These are phyloP conservation scores for Vitis rotundifolia DNA, from an alignment of 164 flowering plant species.

Conservation along the genomic window DNA sequence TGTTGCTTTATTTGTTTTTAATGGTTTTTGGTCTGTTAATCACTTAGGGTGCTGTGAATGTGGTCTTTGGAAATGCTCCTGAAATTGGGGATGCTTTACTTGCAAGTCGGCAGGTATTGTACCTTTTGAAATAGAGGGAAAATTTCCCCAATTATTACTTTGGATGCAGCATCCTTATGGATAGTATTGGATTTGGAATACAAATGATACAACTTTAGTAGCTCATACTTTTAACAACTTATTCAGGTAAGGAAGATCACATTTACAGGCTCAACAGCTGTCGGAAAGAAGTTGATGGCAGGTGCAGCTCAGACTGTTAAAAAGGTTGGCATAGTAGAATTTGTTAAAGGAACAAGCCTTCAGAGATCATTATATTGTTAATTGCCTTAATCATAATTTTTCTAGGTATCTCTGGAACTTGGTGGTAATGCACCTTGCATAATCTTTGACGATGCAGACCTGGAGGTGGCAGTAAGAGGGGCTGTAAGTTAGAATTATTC, in stretches of 20 bases:
- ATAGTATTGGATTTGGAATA: neutral
- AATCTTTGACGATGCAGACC: conserved; percentile 93
- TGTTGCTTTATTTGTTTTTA: conserved; percentile 1
- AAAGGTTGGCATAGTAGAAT: conserved; percentile 47
- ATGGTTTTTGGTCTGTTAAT: conserved; percentile 11
- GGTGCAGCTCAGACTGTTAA: conserved; percentile 92
- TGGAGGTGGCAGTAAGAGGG: conserved; percentile 97
- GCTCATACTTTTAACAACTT: conserved; percentile 5
- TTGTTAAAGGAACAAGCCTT: neutral
- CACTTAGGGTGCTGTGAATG: conserved; percentile 84
- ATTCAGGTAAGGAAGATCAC: conserved; percentile 90
- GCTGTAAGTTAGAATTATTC: conserved; percentile 52
- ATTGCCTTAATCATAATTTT: conserved; percentile 6
- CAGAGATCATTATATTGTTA: conserved; percentile 3
- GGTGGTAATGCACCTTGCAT: conserved; percentile 99
- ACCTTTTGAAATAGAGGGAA: neutral
- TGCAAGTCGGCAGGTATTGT: conserved; percentile 72
- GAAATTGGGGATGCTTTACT: conserved; percentile 87
- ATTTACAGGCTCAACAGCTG: conserved; percentile 97
- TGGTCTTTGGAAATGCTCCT: conserved; percentile 93
- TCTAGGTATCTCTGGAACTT: conserved; percentile 91
- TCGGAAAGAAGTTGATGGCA: conserved; percentile 97
- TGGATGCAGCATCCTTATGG: neutral
- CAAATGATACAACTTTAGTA: neutral
- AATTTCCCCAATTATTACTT: no score